Evolutionary conservation across 139 green algal species (phyloP).

Genomic region (Chara braunii): DNA sequence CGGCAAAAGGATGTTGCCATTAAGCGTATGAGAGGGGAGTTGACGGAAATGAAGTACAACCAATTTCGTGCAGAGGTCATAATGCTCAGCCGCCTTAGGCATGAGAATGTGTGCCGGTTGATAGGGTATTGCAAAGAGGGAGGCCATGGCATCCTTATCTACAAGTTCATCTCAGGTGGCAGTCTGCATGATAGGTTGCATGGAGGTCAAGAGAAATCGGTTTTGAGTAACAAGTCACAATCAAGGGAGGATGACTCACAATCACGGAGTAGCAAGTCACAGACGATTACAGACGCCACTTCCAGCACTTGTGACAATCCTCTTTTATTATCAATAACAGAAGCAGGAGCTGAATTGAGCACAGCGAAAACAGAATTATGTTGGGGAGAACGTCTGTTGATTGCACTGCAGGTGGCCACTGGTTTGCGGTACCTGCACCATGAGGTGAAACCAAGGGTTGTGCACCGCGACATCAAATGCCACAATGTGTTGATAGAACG

Average conservation of each 20-base stretch:
- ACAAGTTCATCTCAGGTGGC: constrained; percentile 9
- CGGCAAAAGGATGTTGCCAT: too few relatives aligned
- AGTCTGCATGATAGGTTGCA: constrained; percentile 29
- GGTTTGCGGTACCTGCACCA: constrained; percentile 19
- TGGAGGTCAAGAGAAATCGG: too few relatives aligned
- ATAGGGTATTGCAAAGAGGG: constrained; percentile 26
- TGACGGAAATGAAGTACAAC: too few relatives aligned
- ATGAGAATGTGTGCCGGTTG: constrained; percentile 22
- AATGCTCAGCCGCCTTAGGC: constrained; percentile 10
- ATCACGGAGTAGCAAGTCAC: too few relatives aligned
- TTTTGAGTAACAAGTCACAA: too few relatives aligned
- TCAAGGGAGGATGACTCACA: too few relatives aligned
- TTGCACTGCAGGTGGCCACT: constrained; percentile 4
- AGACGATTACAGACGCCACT: too few relatives aligned
- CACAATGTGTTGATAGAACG: constrained; percentile 19
- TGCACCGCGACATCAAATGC: constrained; percentile 12
- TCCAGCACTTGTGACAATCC: too few relatives aligned
- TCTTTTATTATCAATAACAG: too few relatives aligned
- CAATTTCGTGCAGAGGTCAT: constrained; percentile 16
- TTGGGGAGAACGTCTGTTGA: not conserved
- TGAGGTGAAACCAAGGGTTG: not conserved
- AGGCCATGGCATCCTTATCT: constrained; percentile 9
- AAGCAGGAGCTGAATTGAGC: too few relatives aligned
- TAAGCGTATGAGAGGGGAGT: too few relatives aligned
- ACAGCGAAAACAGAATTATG: too few relatives aligned